Evolutionary conservation across 2,329 filamentous ascomycete species (phyloP), one percentile per base, ranked within the genome.

Genomic region (Clonostachys byssicola): DNA sequence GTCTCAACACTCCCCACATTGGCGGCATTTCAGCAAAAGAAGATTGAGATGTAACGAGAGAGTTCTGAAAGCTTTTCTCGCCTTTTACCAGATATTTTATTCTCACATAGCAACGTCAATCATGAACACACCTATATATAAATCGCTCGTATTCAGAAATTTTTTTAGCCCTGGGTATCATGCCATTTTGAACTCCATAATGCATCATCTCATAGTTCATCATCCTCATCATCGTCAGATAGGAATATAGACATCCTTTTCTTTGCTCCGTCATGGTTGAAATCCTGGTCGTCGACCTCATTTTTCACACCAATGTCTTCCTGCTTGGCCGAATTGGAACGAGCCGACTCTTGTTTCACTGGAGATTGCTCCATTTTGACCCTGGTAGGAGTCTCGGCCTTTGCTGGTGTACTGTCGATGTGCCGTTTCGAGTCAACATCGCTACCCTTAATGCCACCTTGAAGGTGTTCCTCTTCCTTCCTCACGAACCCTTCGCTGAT

Each of bases 221-320:
- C 57, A 16, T 59, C 57, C 13, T 56, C 55, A 34, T 59, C 56
- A 16, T 54, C 53, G 43, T 59, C 56, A 3, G 58, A 60, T 10
- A 60, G 49, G 43, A 60, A 61, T 16, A 61, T 52, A 0, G 54
- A 48, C 12, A 46, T 45, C 30, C 45, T 44, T 39, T 50, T 49
- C 10, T 42, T 44, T 18, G 23, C 43, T 10, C 39, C 36, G 17
- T 50, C 48, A 18, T 45, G 8, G 30, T 44, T 48, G 18, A 45
- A 10, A 20, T 30, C 20, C 35, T 44, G 42, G 16, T 40, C 39
- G 42, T 52, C 41, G 42, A 41, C 17, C 33, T 46, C 38, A 13
- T 43, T 34, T 5, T 47, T 42, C 4, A 45, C 16, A 40, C 49
- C 44, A 12, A 41, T 13, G 43, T 47, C 50, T 4, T 47, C 49